Percentiles rank a stretch among this genome's conserved stretches.
Evolutionary conservation across 345 rosid species (phyloP).

Genomic region (Populus alba): DNA sequence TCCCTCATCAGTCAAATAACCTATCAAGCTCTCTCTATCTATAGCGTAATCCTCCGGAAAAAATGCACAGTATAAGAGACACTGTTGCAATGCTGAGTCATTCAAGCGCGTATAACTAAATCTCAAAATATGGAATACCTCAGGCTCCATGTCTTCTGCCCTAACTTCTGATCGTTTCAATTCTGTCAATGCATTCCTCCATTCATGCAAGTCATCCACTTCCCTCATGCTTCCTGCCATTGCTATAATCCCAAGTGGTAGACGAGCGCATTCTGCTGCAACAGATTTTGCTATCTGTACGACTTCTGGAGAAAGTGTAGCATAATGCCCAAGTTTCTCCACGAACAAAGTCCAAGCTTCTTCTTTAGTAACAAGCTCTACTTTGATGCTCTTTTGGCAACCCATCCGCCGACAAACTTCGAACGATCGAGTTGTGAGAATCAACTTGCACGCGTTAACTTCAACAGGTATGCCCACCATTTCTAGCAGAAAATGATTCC

Average conservation of each 20-base stretch:
- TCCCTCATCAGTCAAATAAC: slow-evolving; percentile 19
- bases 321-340: not conserved
- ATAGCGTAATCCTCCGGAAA: not conserved
- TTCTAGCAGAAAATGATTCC: not conserved
- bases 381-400: not conserved
- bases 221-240: slow-evolving; percentile 22
- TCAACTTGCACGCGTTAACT: slow-evolving; percentile 16
- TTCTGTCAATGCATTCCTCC: slow-evolving; percentile 15
- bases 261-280: slow-evolving; percentile 12
- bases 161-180: not conserved
- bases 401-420: slow-evolving; percentile 10
- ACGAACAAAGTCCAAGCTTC: slow-evolving; percentile 3
- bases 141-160: not conserved
- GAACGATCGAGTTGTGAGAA: slow-evolving; percentile 23
- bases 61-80: slow-evolving; percentile 27
- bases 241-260: slow-evolving; percentile 19
- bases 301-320: not conserved
- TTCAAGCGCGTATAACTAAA: slow-evolving; percentile 14
- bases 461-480: slow-evolving; percentile 1
- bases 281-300: not conserved
- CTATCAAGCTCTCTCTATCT: not conserved
- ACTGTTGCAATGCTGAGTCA: slow-evolving; percentile 8
- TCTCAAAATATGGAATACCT: not conserved
- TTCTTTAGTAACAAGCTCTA: not conserved
- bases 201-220: slow-evolving; percentile 7